phyloP scores from a whole-genome alignment of 2,329 filamentous ascomycete species.

The Aspergillus tubingensis region DNA sequence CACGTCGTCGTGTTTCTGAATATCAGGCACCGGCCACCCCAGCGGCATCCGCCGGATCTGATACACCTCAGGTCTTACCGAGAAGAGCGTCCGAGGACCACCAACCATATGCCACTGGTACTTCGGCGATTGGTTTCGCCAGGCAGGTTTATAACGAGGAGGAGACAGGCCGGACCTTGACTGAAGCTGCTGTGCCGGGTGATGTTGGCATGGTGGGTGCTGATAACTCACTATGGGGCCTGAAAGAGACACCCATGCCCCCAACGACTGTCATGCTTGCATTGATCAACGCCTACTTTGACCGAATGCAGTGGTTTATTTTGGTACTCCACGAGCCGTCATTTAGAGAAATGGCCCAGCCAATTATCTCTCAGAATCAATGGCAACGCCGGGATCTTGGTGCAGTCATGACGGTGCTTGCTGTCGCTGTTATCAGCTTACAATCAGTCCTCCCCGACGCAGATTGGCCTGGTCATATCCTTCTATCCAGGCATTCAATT shows the following conservation, averaged over 20 bases:
- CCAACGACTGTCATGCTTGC: neutral
- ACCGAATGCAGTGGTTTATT: slow-evolving; percentile 7
- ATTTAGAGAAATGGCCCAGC: neutral
- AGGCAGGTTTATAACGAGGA: slow-evolving; percentile 4
- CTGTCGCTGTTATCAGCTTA: neutral
- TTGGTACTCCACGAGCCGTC: neutral
- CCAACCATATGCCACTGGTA: neutral
- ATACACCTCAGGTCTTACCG: neutral
- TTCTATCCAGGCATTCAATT: neutral
- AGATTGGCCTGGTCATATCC: neutral
- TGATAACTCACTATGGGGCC: neutral
- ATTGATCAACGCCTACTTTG: neutral
- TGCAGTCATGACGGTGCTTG: neutral
- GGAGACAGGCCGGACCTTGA: slow-evolving; percentile 2
- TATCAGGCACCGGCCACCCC: neutral
- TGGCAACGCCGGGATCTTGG: slow-evolving; percentile 3
- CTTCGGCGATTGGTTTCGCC: neutral
- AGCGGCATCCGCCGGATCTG: neutral
- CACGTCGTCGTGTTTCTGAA: neutral
- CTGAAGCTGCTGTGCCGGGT: neutral
- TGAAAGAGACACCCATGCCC: neutral
- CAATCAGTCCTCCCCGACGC: neutral
- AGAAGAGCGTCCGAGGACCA: neutral
- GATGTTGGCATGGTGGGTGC: slow-evolving; percentile 1
- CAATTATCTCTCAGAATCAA: neutral